Conservation (phyloP, 371 early-diverging fungal genomes). For the Syncephalis fuscata region DNA sequence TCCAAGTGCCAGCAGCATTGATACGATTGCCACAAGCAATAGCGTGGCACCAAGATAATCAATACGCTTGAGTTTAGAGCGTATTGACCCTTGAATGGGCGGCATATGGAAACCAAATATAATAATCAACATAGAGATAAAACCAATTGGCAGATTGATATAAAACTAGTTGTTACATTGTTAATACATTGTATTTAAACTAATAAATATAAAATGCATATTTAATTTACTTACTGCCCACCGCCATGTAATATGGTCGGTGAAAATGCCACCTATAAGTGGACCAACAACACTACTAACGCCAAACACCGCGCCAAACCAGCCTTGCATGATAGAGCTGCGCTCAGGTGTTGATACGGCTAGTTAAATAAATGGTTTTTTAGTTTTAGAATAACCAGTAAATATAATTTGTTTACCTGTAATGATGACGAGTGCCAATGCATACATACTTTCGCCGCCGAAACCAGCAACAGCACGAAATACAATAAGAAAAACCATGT, state of each 20-base stretch:
- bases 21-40: neutral
- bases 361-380: neutral
- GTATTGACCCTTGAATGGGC: conserved; percentile 17
- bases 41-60: conserved; percentile 1
- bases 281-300: conserved; percentile 59
- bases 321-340: conserved; percentile 22
- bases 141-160: conserved; percentile 57
- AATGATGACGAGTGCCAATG: conserved; percentile 49
- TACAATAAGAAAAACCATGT: conserved; percentile 40
- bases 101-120: conserved; percentile 33
- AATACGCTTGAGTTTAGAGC: conserved; percentile 24
- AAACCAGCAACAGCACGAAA: conserved; percentile 58
- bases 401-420: conserved; percentile 30
- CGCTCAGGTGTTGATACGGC: conserved; percentile 14
- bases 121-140: conserved; percentile 26
- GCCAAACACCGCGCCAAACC: conserved; percentile 26
- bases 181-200: conserved; percentile 22
- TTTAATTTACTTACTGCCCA: conserved; percentile 18
- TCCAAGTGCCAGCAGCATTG: conserved; percentile 1
- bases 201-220: no score
- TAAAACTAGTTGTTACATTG: conserved; percentile 45
- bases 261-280: conserved; percentile 51
- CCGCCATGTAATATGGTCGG: conserved; percentile 28
- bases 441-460: conserved; percentile 63
- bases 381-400: conserved; percentile 2